A percentile compares a stretch with the other conserved stretches of the same genome.
phyloP scores from a whole-genome alignment of 2,329 filamentous ascomycete species.

The Claviceps purpurea region DNA sequence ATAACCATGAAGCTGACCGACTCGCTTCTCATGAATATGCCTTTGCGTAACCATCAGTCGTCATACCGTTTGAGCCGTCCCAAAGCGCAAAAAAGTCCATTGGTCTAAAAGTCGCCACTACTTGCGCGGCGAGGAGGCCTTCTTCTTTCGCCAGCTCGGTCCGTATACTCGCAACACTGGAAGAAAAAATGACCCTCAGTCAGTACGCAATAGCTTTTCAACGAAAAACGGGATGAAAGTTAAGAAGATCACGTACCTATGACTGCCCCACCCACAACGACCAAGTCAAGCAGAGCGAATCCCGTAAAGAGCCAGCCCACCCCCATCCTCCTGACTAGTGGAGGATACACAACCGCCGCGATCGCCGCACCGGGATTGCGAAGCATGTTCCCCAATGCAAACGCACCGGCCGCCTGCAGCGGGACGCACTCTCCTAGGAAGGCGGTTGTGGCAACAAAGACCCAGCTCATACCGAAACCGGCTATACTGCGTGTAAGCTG shows the following conservation, averaged over 20 bases:
- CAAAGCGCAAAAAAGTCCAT: no score
- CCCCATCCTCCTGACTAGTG: conserved; percentile 20
- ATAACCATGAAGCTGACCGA: no score
- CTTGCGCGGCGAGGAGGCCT: background rate
- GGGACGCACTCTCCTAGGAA: conserved; percentile 27
- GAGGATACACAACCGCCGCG: conserved; percentile 21
- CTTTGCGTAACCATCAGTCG: no score
- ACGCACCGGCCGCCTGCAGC: conserved; percentile 24
- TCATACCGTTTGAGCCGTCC: background rate
- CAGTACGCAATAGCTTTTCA: background rate
- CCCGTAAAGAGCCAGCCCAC: conserved; percentile 27
- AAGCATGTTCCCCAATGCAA: conserved; percentile 26
- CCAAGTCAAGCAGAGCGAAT: conserved; percentile 19
- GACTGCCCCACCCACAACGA: conserved; percentile 12
- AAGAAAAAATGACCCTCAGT: no score
- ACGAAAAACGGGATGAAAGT: background rate
- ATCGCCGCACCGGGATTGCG: conserved; percentile 26
- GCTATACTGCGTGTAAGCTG: conserved; percentile 7
- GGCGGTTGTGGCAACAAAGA: conserved; percentile 27
- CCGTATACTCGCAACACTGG: background rate
- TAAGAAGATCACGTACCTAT: conserved; percentile 6
- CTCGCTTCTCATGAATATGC: no score
- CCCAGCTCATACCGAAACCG: conserved; percentile 25
- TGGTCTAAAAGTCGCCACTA: background rate
- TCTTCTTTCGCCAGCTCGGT: background rate